Percentiles rank a stretch among this genome's conserved stretches.
Conservation (phyloP, 2,329 filamentous ascomycete species). For the Clonostachys rhizophaga region DNA sequence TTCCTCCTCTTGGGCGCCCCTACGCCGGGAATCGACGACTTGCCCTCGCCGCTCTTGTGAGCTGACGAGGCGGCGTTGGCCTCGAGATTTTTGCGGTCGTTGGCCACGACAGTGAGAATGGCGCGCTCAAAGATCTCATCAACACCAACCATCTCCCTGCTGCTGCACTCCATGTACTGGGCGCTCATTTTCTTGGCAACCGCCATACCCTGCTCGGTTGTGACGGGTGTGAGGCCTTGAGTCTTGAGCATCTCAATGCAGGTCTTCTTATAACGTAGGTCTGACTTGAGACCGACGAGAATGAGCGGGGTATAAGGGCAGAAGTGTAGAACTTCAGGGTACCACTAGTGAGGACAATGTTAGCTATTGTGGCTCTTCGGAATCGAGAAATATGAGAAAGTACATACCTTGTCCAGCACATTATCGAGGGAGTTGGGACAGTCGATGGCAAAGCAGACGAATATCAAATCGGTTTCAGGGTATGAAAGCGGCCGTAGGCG, state of each 20-base stretch:
- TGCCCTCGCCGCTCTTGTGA: conserved; percentile 22
- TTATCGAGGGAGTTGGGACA: conserved; percentile 98
- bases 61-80: conserved; percentile 31
- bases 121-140: conserved; percentile 95
- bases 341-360: conserved; percentile 65
- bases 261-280: conserved; percentile 89
- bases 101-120: conserved; percentile 83
- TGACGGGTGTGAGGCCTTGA: conserved; percentile 93
- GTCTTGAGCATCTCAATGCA: conserved; percentile 99
- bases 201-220: conserved; percentile 78
- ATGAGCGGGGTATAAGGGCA: conserved; percentile 96
- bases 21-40: conserved; percentile 33
- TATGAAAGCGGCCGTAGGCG: conserved; percentile 92
- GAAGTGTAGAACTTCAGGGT: conserved; percentile 97
- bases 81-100: conserved; percentile 64
- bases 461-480: conserved; percentile 94
- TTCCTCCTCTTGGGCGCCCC: conserved; percentile 70
- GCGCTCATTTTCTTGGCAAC: conserved; percentile 94
- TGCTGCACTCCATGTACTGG: conserved; percentile 96
- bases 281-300: conserved; percentile 93
- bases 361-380: background rate
- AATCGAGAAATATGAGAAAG: background rate
- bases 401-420: conserved; percentile 90
- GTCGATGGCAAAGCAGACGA: conserved; percentile 98
- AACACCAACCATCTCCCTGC: conserved; percentile 93